Conservation (phyloP, 257 asterid genomes). For the Linaria vulgaris region DNA sequence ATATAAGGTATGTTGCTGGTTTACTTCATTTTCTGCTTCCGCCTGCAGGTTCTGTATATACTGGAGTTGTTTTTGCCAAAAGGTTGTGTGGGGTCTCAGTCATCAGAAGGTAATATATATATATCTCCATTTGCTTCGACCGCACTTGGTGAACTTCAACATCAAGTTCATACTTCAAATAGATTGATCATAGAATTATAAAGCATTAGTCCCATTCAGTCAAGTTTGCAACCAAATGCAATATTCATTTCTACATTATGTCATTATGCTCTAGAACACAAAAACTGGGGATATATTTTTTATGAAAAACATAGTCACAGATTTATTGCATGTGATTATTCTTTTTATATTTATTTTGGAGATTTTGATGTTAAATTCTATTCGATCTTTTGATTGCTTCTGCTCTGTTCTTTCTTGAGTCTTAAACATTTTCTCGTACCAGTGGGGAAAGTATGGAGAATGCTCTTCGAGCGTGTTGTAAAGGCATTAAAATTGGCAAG, state of each 20-base stretch:
- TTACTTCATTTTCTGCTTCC: constrained; percentile 10
- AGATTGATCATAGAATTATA: too few species aligned
- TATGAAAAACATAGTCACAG: too few species aligned
- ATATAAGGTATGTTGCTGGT: constrained; percentile 3
- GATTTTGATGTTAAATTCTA: too few species aligned
- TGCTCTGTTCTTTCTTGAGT: background rate
- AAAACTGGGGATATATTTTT: too few species aligned
- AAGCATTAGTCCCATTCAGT: too few species aligned
- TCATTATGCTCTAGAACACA: too few species aligned
- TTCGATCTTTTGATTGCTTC: background rate
- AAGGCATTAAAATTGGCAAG: constrained; percentile 93
- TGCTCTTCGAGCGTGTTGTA: constrained; percentile 91
- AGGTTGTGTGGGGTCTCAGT: constrained; percentile 89
- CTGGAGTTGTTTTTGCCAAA: constrained; percentile 80
- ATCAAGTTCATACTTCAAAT: too few species aligned
- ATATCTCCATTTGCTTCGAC: background rate
- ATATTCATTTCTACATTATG: too few species aligned
- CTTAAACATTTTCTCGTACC: constrained; percentile 24
- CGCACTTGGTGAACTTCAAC: too few species aligned
- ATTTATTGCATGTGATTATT: too few species aligned
- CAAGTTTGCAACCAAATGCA: too few species aligned
- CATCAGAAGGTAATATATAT: constrained; percentile 75
- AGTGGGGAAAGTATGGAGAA: constrained; percentile 99
- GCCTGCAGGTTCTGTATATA: constrained; percentile 72
- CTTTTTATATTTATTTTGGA: too few species aligned